Evolutionary conservation across 805 yeast species (phyloP), one percentile per base, ranked within the genome.

Genomic region (Cyberlindnera petersonii): DNA sequence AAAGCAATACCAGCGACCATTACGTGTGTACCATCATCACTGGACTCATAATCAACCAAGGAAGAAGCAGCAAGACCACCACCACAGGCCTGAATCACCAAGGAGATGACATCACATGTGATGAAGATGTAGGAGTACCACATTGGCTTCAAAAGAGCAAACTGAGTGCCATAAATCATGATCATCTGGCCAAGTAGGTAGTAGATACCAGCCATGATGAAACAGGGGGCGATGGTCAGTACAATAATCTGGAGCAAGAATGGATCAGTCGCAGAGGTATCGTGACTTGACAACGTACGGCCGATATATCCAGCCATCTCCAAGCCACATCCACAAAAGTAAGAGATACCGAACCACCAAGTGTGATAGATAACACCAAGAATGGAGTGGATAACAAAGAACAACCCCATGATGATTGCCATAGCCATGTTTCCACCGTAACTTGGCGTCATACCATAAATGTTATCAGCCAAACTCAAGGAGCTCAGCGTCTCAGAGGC

Each of bases 191-290:
- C 87, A 42, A 86, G 63, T 39, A 79, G 66, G 51, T 74, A 82
- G 62, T 87, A 87, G 4, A 86, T 68, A 3, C 91, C 95, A 4
- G 83, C 95, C 85, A 84, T 82, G 31, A 84, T 65, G 57, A 87
- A 82, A 16, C 85, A 86, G 0, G 96, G 96, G 0, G 86, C 89
- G 33, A 86, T 63, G 0, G 88, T 84, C 39, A 86, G 61, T 49
- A 79, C 69, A 40, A 79, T 72, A 47, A 82, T 73, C 58, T 87
- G 94, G 48, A 78, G 62, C 31, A 82, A 55, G 53, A 69, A 87
- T 20, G 67, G 61, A 36, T 69, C 56, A 32, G 61, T 47, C 26
- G 61, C 53, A n/a, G 49, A 26, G 4, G 58, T 55, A 46, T 72
- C 54, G 32, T 57, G 50, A 17, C 70, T 67, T 1, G 81, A 68